Evolutionary conservation across 495 filamentous ascomycete genomes (phyloP), one percentile per base, ranked within the genome.

Genomic region (Aspergillus sclerotioniger): DNA sequence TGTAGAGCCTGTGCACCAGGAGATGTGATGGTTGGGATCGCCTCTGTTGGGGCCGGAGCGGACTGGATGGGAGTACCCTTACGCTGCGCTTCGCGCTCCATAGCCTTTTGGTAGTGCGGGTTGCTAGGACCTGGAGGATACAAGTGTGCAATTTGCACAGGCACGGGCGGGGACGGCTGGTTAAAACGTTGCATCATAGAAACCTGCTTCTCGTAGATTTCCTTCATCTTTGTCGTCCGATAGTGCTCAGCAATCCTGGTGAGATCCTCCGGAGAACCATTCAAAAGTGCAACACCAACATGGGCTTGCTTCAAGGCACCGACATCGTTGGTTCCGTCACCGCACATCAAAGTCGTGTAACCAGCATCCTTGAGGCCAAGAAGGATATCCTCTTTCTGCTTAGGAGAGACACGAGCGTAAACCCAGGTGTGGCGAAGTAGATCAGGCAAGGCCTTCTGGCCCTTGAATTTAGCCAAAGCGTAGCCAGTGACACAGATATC

Each of bases 301-400:
- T 99, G 95, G 21, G 94, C 95, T 78, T 99, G 94, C 80, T 99
- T 99, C 67, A 99, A 76, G 32, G 94, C 94, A 43, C 94, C 94
- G 51, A 99, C 94, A 69, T 99, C 94, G 67, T 99, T 99, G 50
- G 94, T 99, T 59, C 94, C 94, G 67, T 99, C 94, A 68, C 94
- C 94, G 61, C 93, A 96, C 94, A 99, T 99, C 64, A 98, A 82
- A 15, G 94, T 99, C 32, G 92, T 96, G 76, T 99, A 99, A 33
- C 94, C 94, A 71, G 88, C 87, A 70, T 96, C 93, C 76, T 96
- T 97, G 39, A 99, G 82, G 12, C 93, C 94, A 28, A 96, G 83
- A 35, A 99, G 83, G 68, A 99, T 99, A 52, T 98, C 95, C 74
- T 98, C 94, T 76, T 99, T 99, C 65, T 99, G 94, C 80, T 95